These are phyloP conservation scores for Crithidia bombi DNA, from an alignment of 208 protist genomes.

Conservation along the genomic window DNA sequence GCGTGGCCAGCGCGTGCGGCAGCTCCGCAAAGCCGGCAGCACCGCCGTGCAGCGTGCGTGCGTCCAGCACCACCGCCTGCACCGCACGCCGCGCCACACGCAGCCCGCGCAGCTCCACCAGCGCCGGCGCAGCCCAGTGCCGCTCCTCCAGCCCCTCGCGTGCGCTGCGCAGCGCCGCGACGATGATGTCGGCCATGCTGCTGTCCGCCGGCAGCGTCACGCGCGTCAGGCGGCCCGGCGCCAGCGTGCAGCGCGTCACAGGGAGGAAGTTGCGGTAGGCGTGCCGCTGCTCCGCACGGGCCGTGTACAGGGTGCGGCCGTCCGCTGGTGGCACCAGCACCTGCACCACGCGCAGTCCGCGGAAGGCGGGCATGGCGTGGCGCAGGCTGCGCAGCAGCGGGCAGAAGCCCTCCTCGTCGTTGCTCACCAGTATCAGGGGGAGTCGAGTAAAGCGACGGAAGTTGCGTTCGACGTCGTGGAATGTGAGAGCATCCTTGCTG, in stretches of 20 bases:
- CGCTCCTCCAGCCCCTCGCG: constrained; percentile 5
- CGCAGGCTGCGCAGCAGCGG: constrained; percentile 27
- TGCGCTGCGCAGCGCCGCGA: constrained; percentile 25
- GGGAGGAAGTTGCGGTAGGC: constrained; percentile 26
- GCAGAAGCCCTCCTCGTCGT: constrained; percentile 32
- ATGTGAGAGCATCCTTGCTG: too few species aligned
- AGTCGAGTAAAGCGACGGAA: constrained; percentile 9
- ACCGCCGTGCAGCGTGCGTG: constrained; percentile 20
- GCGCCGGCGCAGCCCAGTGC: constrained; percentile 8
- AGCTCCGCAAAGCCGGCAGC: constrained; percentile 19
- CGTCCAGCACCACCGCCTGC: constrained; percentile 39
- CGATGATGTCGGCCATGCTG: constrained; percentile 26
- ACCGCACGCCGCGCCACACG: constrained; percentile 29
- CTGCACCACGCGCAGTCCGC: constrained; percentile 18
- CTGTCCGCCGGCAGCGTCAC: constrained; percentile 31
- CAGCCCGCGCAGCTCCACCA: constrained; percentile 27
- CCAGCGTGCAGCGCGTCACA: constrained; percentile 17
- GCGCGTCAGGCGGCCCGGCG: constrained; percentile 11
- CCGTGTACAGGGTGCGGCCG: constrained; percentile 6
- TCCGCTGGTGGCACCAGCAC: constrained; percentile 22
- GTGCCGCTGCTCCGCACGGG: constrained; percentile 21
- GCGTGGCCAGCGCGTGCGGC: constrained; percentile 17
- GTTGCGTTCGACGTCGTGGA: not conserved
- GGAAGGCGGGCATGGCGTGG: constrained; percentile 13
- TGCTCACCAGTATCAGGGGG: constrained; percentile 24